A percentile compares a stretch with the other conserved stretches of the same genome.
Conservation (phyloP, 768 basidiomycete genomes). For the Cytidiella melzeri region DNA sequence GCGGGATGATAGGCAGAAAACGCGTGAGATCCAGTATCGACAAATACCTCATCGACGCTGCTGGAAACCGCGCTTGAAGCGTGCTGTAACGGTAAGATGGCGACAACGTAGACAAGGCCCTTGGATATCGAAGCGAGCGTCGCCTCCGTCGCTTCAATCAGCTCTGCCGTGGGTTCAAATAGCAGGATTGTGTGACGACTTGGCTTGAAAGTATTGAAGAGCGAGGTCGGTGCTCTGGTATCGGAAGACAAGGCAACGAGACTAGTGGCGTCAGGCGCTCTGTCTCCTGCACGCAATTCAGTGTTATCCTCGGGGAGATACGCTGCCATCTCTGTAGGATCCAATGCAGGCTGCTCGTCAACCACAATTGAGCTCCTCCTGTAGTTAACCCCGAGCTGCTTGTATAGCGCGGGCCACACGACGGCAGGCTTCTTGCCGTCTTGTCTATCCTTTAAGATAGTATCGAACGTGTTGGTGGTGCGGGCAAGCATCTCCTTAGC, state of each 20-base stretch:
- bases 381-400: conserved; percentile 25
- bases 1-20: not conserved
- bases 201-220: conserved; percentile 1
- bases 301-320: not conserved
- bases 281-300: conserved; percentile 6
- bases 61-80: not conserved
- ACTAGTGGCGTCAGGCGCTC: conserved; percentile 6
- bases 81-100: not conserved
- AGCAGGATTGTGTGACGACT: conserved; percentile 1
- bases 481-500: conserved; percentile 14
- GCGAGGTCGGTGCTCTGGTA: not conserved
- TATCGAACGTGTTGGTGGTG: conserved; percentile 7
- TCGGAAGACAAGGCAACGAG: not conserved
- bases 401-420: not conserved
- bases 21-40: conserved; percentile 2
- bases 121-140: not conserved
- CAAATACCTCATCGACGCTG: not conserved
- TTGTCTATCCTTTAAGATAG: not conserved
- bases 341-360: conserved; percentile 1
- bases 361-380: conserved; percentile 20
- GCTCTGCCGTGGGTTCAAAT: not conserved
- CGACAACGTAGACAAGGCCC: not conserved
- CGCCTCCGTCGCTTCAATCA: not conserved
- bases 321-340: conserved; percentile 2
- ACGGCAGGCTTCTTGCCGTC: not conserved